Evolutionary conservation across 148 eudicot species (phyloP).

Genomic region (Nyssa sinensis): DNA sequence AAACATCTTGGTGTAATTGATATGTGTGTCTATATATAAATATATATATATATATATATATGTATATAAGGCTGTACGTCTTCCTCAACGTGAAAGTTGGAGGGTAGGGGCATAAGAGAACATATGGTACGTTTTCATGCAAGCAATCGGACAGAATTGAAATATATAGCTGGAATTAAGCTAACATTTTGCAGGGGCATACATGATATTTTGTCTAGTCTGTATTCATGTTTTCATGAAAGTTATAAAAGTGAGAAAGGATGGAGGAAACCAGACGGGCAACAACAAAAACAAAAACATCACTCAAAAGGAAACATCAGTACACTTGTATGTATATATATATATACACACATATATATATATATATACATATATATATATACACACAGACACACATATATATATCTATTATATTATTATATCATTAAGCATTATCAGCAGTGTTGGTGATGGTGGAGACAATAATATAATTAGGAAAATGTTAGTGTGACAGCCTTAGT

Average conservation of each 20-base stretch:
- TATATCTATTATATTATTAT: not conserved
- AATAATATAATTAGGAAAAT: not conserved
- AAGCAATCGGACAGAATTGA: not conserved
- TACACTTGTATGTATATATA: not conserved
- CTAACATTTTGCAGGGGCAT: not conserved
- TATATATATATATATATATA: too few species aligned
- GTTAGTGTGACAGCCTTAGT: conserved; percentile 5
- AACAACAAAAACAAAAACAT: conserved; percentile 14
- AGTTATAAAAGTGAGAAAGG: conserved; percentile 9
- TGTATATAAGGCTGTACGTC: too few species aligned
- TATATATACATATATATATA: too few species aligned
- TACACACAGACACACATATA: too few species aligned
- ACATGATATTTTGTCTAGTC: not conserved
- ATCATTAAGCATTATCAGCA: conserved; percentile 13
- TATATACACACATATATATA: too few species aligned
- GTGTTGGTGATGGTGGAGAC: conserved; percentile 12
- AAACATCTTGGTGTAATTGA: too few species aligned
- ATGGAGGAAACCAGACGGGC: conserved; percentile 1
- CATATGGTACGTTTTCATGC: not conserved
- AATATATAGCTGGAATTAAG: not conserved
- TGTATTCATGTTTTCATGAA: not conserved
- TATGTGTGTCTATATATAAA: too few species aligned
- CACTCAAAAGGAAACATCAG: not conserved
- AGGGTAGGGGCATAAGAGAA: not conserved
- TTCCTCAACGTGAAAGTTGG: not conserved